Base-by-base conservation (phyloP, 495 filamentous ascomycete species). In the Amorphotheca resinae region DNA sequence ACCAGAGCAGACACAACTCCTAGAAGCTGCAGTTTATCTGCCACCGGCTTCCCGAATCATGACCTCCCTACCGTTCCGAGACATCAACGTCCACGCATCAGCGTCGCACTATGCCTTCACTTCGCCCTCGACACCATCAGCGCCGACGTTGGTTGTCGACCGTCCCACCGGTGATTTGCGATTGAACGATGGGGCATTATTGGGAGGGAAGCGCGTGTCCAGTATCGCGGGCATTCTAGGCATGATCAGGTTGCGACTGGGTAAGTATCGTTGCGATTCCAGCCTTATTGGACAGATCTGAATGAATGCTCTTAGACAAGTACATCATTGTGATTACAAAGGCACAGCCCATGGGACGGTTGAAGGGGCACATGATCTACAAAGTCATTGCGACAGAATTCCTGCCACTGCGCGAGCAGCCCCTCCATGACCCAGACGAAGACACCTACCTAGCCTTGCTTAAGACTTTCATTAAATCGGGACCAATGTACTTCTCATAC, bases 401-500 rank as follows among this genome's bases (percentile, higher is more conserved):
- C 59, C 77, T 98, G 6, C 87, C 93, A 18, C 74, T 96, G 48
- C 87, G 86, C 56, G 93, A 98, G 64, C 82, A 87, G 39, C 77
- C 85, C 38, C 72, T 96, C 32, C 84, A 82, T 59, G 91, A 98
- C 55, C 73, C 74, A 26, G 93, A 98, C 52, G 91, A 98, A 69
- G 87, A 96, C 62, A 79, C 73, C 42, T 95, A 93, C 63, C 68
- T 96, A 17, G 65, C 71, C 11, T 64, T 96, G 11, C 69, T 96
- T 38, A 83, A 82, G 55, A 72, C 69, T 16, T 72, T 87, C 39
- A 70, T 98, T 39, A 83, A 83, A 54, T 77, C 73, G 3, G 81
- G 82, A 0, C 87, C 88, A 5, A 87, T 96, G 83, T 95, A 95
- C 69, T 96, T 96, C 59, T 95, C 91, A 34, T 98, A 98, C 66